phyloP scores from a whole-genome alignment of 805 yeast species.

The Suhomyces faveliae region DNA sequence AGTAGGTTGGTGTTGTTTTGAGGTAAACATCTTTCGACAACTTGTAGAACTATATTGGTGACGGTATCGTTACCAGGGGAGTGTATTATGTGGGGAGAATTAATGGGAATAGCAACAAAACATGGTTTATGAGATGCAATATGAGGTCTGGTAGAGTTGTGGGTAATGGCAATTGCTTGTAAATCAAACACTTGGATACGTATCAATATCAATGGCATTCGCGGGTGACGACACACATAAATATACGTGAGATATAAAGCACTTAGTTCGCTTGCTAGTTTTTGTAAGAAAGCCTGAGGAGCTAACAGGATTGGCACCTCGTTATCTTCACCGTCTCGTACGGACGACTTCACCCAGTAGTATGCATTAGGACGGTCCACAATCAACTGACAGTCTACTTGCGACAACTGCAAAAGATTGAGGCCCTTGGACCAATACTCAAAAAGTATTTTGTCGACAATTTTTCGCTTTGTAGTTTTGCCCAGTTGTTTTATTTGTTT shows the following conservation, averaged over 20 bases:
- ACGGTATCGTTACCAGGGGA: constrained; percentile 43
- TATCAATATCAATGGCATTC: constrained; percentile 56
- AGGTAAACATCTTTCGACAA: constrained; percentile 54
- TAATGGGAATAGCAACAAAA: constrained; percentile 64
- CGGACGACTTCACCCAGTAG: constrained; percentile 50
- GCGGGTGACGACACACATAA: constrained; percentile 65
- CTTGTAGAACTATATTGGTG: constrained; percentile 56
- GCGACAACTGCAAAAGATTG: constrained; percentile 65
- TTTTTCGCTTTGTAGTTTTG: constrained; percentile 26
- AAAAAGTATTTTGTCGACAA: constrained; percentile 46
- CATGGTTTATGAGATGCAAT: constrained; percentile 58
- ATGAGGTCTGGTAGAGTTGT: constrained; percentile 30
- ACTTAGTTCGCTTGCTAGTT: constrained; percentile 47
- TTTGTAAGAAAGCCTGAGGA: constrained; percentile 51
- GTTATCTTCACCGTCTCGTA: constrained; percentile 31
- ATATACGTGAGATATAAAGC: constrained; percentile 60
- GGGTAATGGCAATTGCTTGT: constrained; percentile 16
- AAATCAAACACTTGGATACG: constrained; percentile 69
- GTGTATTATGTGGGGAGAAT: constrained; percentile 67
- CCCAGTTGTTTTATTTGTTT: constrained; percentile 8
- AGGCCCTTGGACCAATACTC: constrained; percentile 57
- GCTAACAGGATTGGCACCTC: constrained; percentile 40
- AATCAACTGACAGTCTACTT: constrained; percentile 63
- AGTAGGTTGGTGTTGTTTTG: constrained; percentile 43
- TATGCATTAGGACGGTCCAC: constrained; percentile 54